Base-by-base conservation (phyloP, 129 eudicot genomes). In the Solidago caesia region DNA sequence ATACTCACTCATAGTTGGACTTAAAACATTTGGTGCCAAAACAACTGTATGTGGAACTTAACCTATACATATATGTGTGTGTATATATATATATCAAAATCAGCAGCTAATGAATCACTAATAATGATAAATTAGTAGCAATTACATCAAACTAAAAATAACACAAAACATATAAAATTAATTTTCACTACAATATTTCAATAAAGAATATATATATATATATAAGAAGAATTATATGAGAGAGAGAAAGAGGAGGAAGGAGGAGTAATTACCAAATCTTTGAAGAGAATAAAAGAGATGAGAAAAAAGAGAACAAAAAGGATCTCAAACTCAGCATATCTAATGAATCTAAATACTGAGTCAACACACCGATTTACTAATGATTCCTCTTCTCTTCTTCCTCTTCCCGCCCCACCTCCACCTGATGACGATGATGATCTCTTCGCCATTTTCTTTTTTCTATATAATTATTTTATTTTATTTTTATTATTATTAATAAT, bases 291-390 rank as follows among this genome's bases (percentile, higher is more conserved):
- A 76, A 80, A 92, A 68, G 88, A 89, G 72, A 86, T 59, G 51
- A 86, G 13, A 73, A 92, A 92, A 89, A 92, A 92, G 77, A 90
- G 88, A 25, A 92, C 81, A 79, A 92, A 92, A 51, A 92, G 87
- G 82, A 92, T 92, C 92, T 92, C 98, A 80, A 92, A 92, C 89
- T 92, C 98, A 0, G 98, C 96, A 2, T 79, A 81, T 42, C 92
- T 91, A 41, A 92, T 79, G 79, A 90, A 92, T 5, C 75, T 55
- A 76, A 89, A 92, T 6, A 90, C 87, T 10, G 95, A 84, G 85
- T 81, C 79, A 44, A 92, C 96, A 26, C 77, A 78, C 56, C 98
- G 91, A 81, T 92, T 89, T 67, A 92, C 51, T 8, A 82, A 9
- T 63, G 96, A 85, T 8, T 73, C 87, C 14, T 77, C 88, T 7